Base-by-base conservation (phyloP, 352 stramenopile species). In the Phytophthora aleatoria region DNA sequence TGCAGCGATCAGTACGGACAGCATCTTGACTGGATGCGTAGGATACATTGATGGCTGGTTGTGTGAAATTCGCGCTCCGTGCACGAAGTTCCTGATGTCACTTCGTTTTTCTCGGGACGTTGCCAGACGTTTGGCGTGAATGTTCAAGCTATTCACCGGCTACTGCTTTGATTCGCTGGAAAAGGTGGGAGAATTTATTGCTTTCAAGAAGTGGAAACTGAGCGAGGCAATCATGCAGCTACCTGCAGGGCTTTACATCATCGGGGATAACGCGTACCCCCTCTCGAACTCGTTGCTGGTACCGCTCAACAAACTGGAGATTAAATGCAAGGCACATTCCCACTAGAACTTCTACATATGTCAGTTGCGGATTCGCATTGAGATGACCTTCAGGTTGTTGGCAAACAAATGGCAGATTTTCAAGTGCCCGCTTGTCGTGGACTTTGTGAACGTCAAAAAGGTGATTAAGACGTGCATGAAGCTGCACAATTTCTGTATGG, bases 351-450 rank as follows among this genome's bases (percentile, higher is more conserved):
- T 43, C 26, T 28, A 12, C 6, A 28, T 45, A 20, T 28, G 11
- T 15, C 39, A 44, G 15, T 24, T 44, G 38, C 7, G 15, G 1
- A 44, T 44, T 11, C 11, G 15, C 6, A 44, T 16, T 5, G 38
- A 44, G 38, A 47, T 47, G 41, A 8, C n/a, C 5, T 47, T 47
- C n/a, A n/a, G 41, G 12, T 47, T 47, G 11, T 27, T 47, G n/a
- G 41, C 27, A 20, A 47, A 43, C 1, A 47, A 27, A 20, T 27
- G 67, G 67, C 15, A 67, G 4, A 66, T 82, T 5, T 69, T 79
- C 20, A 44, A 61, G 12, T 1, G 6, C 0, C 9, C 60, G 1
- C 28, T 61, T 1, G 50, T 49, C 26, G 55, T 55, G 1, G 56
- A 55, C 38, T 56, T 63, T 20, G 30, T 39, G 11, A 57, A 50